A percentile compares a stretch with the other conserved stretches of the same genome.
Evolutionary conservation across 192 early-diverging fungal species (phyloP).

Genomic region (Pilaira anomala): DNA sequence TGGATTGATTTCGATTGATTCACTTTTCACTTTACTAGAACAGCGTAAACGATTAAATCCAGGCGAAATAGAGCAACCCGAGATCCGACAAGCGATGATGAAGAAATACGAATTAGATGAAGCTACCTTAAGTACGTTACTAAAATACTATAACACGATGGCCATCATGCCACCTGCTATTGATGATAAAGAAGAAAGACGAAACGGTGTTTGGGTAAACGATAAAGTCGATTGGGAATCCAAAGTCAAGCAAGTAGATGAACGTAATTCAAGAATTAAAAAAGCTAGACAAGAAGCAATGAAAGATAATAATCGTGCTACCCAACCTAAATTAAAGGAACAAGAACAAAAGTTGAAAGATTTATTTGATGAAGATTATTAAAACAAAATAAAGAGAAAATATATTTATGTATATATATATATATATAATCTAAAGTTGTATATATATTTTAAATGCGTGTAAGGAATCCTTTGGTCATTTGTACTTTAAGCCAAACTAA

Average conservation of each 20-base stretch:
- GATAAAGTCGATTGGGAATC: conserved; percentile 16
- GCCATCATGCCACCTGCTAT: conserved; percentile 19
- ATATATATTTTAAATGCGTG: no score
- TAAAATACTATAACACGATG: conserved; percentile 19
- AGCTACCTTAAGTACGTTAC: conserved; percentile 1
- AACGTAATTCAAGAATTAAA: conserved; percentile 2
- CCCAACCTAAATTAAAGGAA: neutral
- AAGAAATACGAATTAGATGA: conserved; percentile 12
- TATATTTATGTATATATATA: no score
- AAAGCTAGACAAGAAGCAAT: conserved; percentile 17
- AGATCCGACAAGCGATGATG: conserved; percentile 2
- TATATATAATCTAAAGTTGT: no score
- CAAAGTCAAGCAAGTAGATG: neutral
- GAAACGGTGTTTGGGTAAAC: conserved; percentile 16
- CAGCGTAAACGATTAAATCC: conserved; percentile 15
- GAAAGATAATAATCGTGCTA: conserved; percentile 10
- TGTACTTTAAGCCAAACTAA: conserved; percentile 9
- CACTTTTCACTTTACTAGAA: conserved; percentile 13
- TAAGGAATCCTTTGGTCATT: neutral
- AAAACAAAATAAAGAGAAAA: neutral
- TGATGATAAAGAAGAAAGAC: conserved; percentile 19
- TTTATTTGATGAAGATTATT: conserved; percentile 19
- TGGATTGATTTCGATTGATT: conserved; percentile 16
- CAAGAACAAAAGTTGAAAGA: conserved; percentile 11
- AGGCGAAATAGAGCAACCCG: conserved; percentile 15